Conservation (phyloP, 140 eudicot genomes). For the Anethum foeniculum region DNA sequence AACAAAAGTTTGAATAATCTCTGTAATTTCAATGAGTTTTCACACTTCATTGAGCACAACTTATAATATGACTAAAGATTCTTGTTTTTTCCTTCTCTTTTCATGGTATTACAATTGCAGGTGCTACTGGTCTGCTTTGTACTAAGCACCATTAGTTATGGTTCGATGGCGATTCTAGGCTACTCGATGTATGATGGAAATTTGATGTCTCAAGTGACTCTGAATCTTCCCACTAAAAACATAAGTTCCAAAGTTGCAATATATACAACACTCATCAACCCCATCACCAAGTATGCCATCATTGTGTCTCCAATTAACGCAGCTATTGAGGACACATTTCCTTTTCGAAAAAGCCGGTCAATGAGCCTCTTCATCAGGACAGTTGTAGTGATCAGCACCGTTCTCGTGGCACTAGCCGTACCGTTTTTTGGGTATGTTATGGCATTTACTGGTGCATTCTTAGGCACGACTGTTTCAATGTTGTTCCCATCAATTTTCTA, state of each 20-base stretch:
- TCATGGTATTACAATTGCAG: background rate
- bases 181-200: constrained; percentile 34
- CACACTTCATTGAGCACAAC: background rate
- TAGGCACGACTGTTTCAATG: constrained; percentile 25
- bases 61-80: background rate
- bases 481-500: constrained; percentile 31
- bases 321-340: constrained; percentile 22
- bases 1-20: background rate
- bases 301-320: constrained; percentile 25
- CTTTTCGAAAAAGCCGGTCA: background rate
- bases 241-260: constrained; percentile 33
- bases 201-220: constrained; percentile 34
- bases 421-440: constrained; percentile 37
- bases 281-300: constrained; percentile 33
- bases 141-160: constrained; percentile 23
- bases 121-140: constrained; percentile 31
- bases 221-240: constrained; percentile 28
- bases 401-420: constrained; percentile 24
- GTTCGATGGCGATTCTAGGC: constrained; percentile 34
- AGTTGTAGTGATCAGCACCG: constrained; percentile 20
- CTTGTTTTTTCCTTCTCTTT: background rate
- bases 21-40: background rate
- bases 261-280: constrained; percentile 28
- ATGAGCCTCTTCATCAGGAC: constrained; percentile 18
- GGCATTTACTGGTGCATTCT: constrained; percentile 33